Conservation (phyloP, 2,329 filamentous ascomycete genomes). For the Sarocladiaceae sp. region DNA sequence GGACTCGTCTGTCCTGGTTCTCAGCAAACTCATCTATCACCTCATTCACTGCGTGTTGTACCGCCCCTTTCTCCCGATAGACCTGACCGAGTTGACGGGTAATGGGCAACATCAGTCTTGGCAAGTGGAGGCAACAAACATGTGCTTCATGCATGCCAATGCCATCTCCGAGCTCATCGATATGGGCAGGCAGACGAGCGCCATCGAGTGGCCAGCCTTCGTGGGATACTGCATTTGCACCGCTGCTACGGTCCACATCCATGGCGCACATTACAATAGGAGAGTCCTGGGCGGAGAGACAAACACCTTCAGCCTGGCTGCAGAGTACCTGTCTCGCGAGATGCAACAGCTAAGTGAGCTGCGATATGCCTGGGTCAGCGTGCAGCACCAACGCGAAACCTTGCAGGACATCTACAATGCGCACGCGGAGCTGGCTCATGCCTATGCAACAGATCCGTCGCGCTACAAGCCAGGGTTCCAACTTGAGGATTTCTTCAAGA, state of each 20-base stretch:
- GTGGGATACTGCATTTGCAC: constrained; percentile 83
- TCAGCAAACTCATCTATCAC: constrained; percentile 84
- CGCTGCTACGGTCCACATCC: constrained; percentile 81
- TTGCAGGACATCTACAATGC: constrained; percentile 70
- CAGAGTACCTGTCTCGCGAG: constrained; percentile 68
- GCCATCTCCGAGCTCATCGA: constrained; percentile 79
- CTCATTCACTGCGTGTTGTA: constrained; percentile 83
- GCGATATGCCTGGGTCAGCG: constrained; percentile 67
- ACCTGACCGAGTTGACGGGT: constrained; percentile 72
- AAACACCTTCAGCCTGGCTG: constrained; percentile 55
- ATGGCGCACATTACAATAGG: constrained; percentile 72
- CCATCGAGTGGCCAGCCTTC: constrained; percentile 80
- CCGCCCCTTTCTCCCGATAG: constrained; percentile 78
- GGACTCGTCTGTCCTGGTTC: constrained; percentile 70
- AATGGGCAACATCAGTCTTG: constrained; percentile 82
- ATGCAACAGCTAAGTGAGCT: constrained; percentile 76
- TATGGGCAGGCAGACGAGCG: constrained; percentile 64
- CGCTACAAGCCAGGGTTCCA: constrained; percentile 75
- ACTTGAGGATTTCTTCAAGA: constrained; percentile 80
- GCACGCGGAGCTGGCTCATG: constrained; percentile 76
- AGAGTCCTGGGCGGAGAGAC: constrained; percentile 40
- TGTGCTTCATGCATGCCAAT: constrained; percentile 82
- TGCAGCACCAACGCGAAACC: constrained; percentile 74
- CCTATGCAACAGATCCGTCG: constrained; percentile 57
- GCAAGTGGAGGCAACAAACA: constrained; percentile 86